Base-by-base conservation (phyloP, 371 early-diverging fungal species). In the Basidiobolus meristosporus region DNA sequence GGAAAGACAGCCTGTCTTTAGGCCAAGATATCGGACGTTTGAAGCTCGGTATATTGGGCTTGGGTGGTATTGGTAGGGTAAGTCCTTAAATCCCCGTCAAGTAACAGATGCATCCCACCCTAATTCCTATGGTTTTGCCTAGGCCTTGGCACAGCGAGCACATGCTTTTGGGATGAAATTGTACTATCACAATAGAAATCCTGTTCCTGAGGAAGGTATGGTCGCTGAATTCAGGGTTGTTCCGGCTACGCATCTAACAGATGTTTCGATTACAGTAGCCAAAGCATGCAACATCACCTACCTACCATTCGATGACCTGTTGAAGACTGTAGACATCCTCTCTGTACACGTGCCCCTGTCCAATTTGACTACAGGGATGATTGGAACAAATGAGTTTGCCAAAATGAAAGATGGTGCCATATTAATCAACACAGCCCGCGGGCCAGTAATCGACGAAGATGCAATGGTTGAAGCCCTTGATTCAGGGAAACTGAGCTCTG, bases 361-460 rank as follows among this genome's bases (percentile, higher is more conserved):
- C 36, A 36, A 52, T 7, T 52, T 57, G 32, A 70, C 74, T 3
- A 56, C 48, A 1, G 60, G 67, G 36, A 45, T 73, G 32, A 40
- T 73, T 18, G 56, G 54, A 28, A 47, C 54, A 7, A 47, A 48
- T 15, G 61, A 67, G 31, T 59, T 73, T 16, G 40, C 54, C 0
- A 45, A 48, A 48, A 68, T 67, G 68, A 73, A 73, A 43, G 37
- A 57, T 23, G 62, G 60, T 17, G 56, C 60, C 1, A 62, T 66
- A 36, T 36, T 73, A 21, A 56, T 73, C 19, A 73, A 73, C 43
- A 73, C 74, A 0, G 59, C 74, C 4, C 63, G 74, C n/a, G 74
- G 74, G 0, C 62, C 66, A 20, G 66, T 73, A 0, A 59, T 73
- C 18, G 47, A 67, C 42, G 70, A 68, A 40, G 45, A 51, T 7